Conservation (phyloP, 768 basidiomycete genomes). For the Lentinula boryana region DNA sequence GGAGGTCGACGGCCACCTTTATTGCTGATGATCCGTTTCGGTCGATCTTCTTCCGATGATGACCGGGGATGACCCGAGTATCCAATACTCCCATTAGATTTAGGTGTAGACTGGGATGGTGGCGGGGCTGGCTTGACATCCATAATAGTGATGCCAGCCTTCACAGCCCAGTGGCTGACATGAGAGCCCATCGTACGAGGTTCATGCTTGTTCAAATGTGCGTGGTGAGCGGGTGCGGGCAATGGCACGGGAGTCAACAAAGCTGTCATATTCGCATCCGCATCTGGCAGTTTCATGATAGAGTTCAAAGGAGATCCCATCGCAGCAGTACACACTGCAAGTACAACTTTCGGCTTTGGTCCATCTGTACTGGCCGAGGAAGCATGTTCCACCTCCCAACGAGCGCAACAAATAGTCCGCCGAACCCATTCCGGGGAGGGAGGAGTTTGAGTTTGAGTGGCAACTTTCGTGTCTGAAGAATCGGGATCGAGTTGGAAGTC, state of each 20-base stretch:
- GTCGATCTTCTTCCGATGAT: slow-evolving; percentile 19
- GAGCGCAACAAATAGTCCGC: slow-evolving; percentile 76
- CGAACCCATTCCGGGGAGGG: slow-evolving; percentile 72
- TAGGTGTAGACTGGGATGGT: neutral
- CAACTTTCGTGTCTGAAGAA: slow-evolving; percentile 15
- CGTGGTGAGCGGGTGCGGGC: slow-evolving; percentile 44
- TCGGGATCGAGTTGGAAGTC: slow-evolving; percentile 35
- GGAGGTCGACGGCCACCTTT: neutral
- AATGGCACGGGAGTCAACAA: slow-evolving; percentile 54
- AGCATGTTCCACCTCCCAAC: slow-evolving; percentile 66
- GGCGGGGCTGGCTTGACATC: slow-evolving; percentile 44
- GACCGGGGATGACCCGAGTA: neutral
- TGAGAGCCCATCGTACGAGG: slow-evolving; percentile 58
- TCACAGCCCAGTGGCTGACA: slow-evolving; percentile 62
- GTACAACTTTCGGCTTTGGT: slow-evolving; percentile 38
- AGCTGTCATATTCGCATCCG: slow-evolving; percentile 16
- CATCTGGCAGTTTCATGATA: slow-evolving; percentile 23
- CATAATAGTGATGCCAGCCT: slow-evolving; percentile 52
- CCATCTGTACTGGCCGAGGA: neutral
- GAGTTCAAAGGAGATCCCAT: slow-evolving; percentile 24
- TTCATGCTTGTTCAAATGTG: slow-evolving; percentile 53
- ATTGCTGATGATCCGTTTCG: slow-evolving; percentile 12
- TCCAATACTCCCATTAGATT: neutral
- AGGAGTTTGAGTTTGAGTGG: slow-evolving; percentile 32
- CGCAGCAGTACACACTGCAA: slow-evolving; percentile 46